Evolutionary conservation across 1,139 yeast species (phyloP).

Genomic region (Kodamaea sp.): DNA sequence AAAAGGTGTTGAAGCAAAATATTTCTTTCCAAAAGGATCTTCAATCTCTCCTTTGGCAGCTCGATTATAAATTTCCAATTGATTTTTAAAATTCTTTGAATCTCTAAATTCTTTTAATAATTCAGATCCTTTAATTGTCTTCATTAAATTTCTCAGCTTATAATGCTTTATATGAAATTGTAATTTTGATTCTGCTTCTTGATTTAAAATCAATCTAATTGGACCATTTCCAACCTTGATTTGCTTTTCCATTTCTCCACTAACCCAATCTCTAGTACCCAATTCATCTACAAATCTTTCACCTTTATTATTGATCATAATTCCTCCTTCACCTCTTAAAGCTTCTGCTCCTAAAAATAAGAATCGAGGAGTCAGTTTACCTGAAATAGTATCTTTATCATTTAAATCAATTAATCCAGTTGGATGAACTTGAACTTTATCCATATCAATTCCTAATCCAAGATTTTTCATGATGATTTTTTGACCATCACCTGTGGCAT

Average conservation of each 20-base stretch:
- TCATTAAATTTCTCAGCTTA: slow-evolving; percentile 62
- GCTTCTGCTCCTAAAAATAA: slow-evolving; percentile 78
- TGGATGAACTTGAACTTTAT: slow-evolving; percentile 78
- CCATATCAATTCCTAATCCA: slow-evolving; percentile 68
- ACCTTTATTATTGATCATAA: slow-evolving; percentile 59
- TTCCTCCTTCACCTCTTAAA: slow-evolving; percentile 73
- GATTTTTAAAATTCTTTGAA: slow-evolving; percentile 28
- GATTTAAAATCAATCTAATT: slow-evolving; percentile 46
- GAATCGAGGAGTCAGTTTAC: slow-evolving; percentile 44
- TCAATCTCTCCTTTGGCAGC: slow-evolving; percentile 42
- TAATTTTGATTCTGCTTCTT: slow-evolving; percentile 41
- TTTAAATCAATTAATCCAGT: slow-evolving; percentile 72
- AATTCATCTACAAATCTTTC: slow-evolving; percentile 70
- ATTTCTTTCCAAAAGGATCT: slow-evolving; percentile 50
- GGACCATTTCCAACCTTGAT: slow-evolving; percentile 46
- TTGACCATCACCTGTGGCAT: slow-evolving; percentile 79
- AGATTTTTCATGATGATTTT: slow-evolving; percentile 53
- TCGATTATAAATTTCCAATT: slow-evolving; percentile 42
- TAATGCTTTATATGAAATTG: slow-evolving; percentile 64
- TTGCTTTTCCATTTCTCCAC: slow-evolving; percentile 54
- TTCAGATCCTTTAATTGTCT: slow-evolving; percentile 46
- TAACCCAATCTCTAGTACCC: slow-evolving; percentile 66
- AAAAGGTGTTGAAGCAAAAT: slow-evolving; percentile 50
- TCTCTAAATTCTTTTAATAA: slow-evolving; percentile 46
- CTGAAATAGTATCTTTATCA: slow-evolving; percentile 45